These are phyloP conservation scores for Podila clonocystis DNA, from an alignment of 192 early-diverging fungal species.

Conservation along the genomic window DNA sequence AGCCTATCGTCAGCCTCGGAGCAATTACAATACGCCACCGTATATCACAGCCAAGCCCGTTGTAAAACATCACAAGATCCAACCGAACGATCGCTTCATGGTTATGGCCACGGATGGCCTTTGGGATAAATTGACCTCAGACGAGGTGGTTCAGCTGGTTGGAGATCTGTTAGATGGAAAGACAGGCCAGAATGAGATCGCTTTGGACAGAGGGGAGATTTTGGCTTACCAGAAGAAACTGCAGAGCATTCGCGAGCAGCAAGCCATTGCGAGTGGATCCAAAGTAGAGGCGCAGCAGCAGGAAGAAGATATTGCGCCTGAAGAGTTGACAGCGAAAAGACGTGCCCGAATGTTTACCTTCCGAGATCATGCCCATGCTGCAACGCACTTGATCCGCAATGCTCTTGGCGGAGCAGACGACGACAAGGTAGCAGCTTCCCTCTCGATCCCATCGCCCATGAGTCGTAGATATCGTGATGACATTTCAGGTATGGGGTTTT, in stretches of 20 bases:
- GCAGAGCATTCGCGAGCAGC: neutral
- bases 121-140: constrained; percentile 79
- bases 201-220: constrained; percentile 26
- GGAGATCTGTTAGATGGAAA: constrained; percentile 54
- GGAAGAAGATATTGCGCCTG: constrained; percentile 34
- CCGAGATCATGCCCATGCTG: constrained; percentile 66
- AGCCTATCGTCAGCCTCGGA: constrained; percentile 55
- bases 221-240: constrained; percentile 7
- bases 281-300: constrained; percentile 3
- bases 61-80: constrained; percentile 67
- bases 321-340: constrained; percentile 15
- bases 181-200: constrained; percentile 27
- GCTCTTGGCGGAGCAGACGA: constrained; percentile 72
- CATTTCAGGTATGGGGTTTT: constrained; percentile 64
- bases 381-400: constrained; percentile 77
- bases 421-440: constrained; percentile 65
- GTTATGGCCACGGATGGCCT: constrained; percentile 88
- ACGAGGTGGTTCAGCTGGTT: constrained; percentile 64
- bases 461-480: constrained; percentile 83
- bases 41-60: constrained; percentile 84
- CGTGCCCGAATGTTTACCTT: constrained; percentile 38
- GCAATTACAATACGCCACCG: constrained; percentile 68
- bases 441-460: constrained; percentile 72
- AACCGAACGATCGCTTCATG: constrained; percentile 71
- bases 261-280: neutral